Percentiles rank a stretch among this genome's conserved stretches.
Conservation (phyloP, 345 rosid species). For the Ceriops tagal region DNA sequence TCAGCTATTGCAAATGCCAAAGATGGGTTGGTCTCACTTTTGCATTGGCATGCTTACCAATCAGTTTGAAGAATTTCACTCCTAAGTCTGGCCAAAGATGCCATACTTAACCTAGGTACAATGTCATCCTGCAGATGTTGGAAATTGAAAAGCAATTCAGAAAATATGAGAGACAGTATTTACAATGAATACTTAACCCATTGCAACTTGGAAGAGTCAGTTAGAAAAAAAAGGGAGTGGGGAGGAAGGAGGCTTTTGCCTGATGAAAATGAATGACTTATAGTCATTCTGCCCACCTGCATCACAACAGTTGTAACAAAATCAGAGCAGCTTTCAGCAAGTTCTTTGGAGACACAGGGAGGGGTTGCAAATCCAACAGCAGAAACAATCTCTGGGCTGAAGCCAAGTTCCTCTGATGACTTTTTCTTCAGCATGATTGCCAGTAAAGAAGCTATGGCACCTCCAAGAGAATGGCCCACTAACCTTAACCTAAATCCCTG, state of each 20-base stretch:
- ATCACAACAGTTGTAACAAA: slow-evolving; percentile 79
- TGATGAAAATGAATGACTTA: slow-evolving; percentile 4
- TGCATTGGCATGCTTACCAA: slow-evolving; percentile 47
- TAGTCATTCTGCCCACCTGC: slow-evolving; percentile 60
- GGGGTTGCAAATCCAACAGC: slow-evolving; percentile 91
- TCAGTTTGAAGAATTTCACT: slow-evolving; percentile 86
- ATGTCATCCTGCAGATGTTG: slow-evolving; percentile 66
- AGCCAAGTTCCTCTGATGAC: slow-evolving; percentile 71
- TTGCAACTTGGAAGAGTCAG: too few relatives aligned
- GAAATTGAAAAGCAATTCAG: slow-evolving; percentile 3
- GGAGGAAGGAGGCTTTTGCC: background rate
- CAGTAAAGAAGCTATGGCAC: slow-evolving; percentile 74
- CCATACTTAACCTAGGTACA: slow-evolving; percentile 69
- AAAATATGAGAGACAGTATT: background rate
- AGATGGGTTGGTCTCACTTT: background rate
- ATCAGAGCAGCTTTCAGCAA: slow-evolving; percentile 85
- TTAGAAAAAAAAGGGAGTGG: background rate
- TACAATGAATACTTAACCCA: background rate
- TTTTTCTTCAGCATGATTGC: slow-evolving; percentile 78
- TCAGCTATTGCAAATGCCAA: background rate
- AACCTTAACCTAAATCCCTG: slow-evolving; percentile 95
- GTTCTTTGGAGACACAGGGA: slow-evolving; percentile 84
- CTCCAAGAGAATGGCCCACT: slow-evolving; percentile 98
- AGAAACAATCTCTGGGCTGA: slow-evolving; percentile 66
- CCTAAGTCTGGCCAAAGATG: slow-evolving; percentile 72